A percentile compares a stretch with the other conserved stretches of the same genome.
phyloP scores from a whole-genome alignment of 2,329 filamentous ascomycete species.

The Botryotinia narcissicola region DNA sequence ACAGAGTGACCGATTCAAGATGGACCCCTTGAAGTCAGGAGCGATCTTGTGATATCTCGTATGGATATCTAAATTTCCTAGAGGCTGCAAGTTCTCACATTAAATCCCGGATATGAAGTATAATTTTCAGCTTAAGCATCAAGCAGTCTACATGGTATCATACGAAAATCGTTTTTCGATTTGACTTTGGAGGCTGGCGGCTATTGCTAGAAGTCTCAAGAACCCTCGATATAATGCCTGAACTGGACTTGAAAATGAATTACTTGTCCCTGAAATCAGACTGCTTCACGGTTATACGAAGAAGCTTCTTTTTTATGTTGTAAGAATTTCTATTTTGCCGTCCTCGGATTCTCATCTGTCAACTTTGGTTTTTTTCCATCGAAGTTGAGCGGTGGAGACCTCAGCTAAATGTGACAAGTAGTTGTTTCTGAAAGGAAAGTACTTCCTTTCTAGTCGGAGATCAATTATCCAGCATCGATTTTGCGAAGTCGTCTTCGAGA shows the following conservation, averaged over 20 bases:
- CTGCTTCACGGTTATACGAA: background rate
- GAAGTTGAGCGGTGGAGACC: background rate
- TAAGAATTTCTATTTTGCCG: background rate
- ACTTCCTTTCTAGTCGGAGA: background rate
- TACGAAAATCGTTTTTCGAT: background rate
- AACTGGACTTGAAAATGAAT: background rate
- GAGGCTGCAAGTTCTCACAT: background rate
- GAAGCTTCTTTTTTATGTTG: no score
- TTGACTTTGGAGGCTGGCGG: no score
- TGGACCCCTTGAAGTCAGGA: background rate
- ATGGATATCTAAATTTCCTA: background rate
- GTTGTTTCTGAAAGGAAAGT: background rate
- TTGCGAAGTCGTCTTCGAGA: background rate
- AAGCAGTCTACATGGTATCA: background rate
- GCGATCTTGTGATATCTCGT: background rate
- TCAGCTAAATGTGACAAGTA: background rate
- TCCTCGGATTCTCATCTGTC: background rate
- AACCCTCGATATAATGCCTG: background rate
- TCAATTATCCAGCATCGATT: background rate
- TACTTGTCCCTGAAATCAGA: background rate
- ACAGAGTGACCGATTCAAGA: background rate
- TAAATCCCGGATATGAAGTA: background rate
- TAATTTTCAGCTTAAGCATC: background rate
- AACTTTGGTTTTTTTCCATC: background rate
- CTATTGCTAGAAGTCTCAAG: background rate